A percentile compares a stretch with the other conserved stretches of the same genome.
phyloP scores from a whole-genome alignment of 2,329 filamentous ascomycete species.

The Amauroascus verrucosus region DNA sequence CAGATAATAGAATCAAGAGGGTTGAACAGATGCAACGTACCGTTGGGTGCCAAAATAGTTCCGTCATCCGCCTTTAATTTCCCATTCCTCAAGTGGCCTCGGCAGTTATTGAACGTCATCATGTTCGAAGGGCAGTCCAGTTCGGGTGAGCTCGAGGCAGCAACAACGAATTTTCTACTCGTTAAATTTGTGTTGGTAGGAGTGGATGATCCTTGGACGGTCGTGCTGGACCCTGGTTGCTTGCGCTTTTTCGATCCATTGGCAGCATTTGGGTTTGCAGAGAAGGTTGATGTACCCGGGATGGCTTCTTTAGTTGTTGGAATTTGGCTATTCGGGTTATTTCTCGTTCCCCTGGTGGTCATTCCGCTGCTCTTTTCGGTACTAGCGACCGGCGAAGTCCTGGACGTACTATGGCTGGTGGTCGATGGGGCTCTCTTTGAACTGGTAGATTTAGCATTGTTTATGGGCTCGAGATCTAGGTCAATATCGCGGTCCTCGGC shows the following conservation, averaged over 20 bases:
- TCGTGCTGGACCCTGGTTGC: conserved; percentile 44
- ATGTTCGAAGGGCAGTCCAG: conserved; percentile 60
- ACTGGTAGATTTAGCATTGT: conserved; percentile 22
- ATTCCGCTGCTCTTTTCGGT: conserved; percentile 32
- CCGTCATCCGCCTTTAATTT: conserved; percentile 85
- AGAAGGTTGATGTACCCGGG: conserved; percentile 51
- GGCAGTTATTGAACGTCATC: conserved; percentile 71
- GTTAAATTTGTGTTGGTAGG: conserved; percentile 10
- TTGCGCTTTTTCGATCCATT: conserved; percentile 73
- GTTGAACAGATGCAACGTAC: conserved; percentile 48
- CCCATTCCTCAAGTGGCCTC: conserved; percentile 59
- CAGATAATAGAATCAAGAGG: conserved; percentile 12
- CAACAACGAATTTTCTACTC: conserved; percentile 29
- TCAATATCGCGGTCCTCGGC: conserved; percentile 89
- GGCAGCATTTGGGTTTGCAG: conserved; percentile 38
- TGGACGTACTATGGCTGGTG: conserved; percentile 21
- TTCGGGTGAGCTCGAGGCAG: conserved; percentile 22
- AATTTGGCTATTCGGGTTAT: conserved; percentile 27
- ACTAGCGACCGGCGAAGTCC: conserved; percentile 27
- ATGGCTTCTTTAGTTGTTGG: conserved; percentile 38
- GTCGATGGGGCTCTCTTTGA: conserved; percentile 26
- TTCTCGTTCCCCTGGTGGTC: conserved; percentile 33
- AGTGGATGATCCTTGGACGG: conserved; percentile 25
- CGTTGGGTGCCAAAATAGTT: conserved; percentile 70
- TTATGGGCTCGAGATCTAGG: conserved; percentile 63